Evolutionary conservation across 2,329 filamentous ascomycete species (phyloP), one percentile per base, ranked within the genome.

Genomic region (Diaporthe batatas): DNA sequence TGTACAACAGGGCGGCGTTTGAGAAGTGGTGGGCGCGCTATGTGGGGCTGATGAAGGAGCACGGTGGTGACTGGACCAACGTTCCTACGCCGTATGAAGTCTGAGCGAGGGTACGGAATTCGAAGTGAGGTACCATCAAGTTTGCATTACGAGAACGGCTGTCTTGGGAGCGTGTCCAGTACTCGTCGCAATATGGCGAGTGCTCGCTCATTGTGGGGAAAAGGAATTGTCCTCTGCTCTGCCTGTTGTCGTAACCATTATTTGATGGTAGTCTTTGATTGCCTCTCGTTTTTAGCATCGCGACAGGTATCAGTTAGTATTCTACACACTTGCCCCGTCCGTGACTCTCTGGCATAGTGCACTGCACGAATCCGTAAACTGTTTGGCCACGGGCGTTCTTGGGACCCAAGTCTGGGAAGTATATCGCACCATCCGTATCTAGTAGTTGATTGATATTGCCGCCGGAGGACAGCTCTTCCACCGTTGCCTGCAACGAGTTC

Each of bases 261-360:
- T n/a, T n/a, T 3, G 59, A 25, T 6, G 49, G 29, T 8, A 65
- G 23, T 4, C 34, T 64, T 10, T 42, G 25, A 14, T 49, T 49
- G 3, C 42, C 49, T 29, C 6, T 4, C 11, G 4, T 1, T 12
- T 8, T 49, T 21, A 64, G 39, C 32, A 23, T 3, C 8, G 11
- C 6, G 18, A 10, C 4, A 4, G 0, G 2, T 8, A 1, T 16
- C 14, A 2, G 11, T 16, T 0, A 1, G 2, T 16, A 2, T n/a
- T 1, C 7, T 3, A 0, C 2, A n/a, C 14, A 34, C 39, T 34
- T 32, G 49, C 59, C 59, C 42, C 4, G 42, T 49, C 59, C 42
- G 49, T 0, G 59, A 42, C 25, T 64, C 42, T 49, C 42, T 36
- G 18, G 59, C 59, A n/a, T 64, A 42, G 21, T 64, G 59, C 16